Evolutionary conservation across 768 basidiomycete species (phyloP), one percentile per base, ranked within the genome.

Genomic region (Russula sp.): DNA sequence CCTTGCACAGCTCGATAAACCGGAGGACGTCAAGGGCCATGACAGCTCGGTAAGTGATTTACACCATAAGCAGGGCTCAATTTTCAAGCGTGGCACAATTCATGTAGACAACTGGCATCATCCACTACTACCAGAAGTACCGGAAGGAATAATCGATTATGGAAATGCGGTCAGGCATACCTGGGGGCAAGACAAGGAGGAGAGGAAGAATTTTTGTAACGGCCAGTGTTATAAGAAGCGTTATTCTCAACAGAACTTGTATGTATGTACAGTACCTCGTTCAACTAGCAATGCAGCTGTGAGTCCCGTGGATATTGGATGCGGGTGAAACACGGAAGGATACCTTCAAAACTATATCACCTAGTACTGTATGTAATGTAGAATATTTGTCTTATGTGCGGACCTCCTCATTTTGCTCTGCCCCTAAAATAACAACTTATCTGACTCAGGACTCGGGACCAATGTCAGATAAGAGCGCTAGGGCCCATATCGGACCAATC

Each of bases 101-200:
- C 52, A 35, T 64, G 11, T 68, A 94, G 90, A 99, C 96, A 1
- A 92, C 93, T 3, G 95, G 96, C 20, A 79, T 99, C 59, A 98
- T 99, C 74, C 90, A 97, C 75, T 96, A 92, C 76, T 99, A 96
- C 76, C 92, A 96, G 81, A 87, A 88, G 71, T 77, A 86, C 77
- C 82, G 94, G 73, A 85, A 85, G 71, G 87, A 90, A 76, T 88
- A 70, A 77, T 39, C 11, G 11, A 9, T 9, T 32, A 36, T n/a
- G 34, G 16, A 61, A 36, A 29, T 8, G 20, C 10, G 5, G 39
- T 34, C 7, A n/a, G 20, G 20, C 52, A 11, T 34, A 25, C 7
- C 16, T 32, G 34, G 39, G 41, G 9, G 11, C 20, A 38, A 20
- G 39, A 42, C 20, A 49, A 47, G 34, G 3, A 20, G 6, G 29